Evolutionary conservation across 1,284 basidiomycete genomes (phyloP), one percentile per base, ranked within the genome.

Genomic region (Puccinia coronata): DNA sequence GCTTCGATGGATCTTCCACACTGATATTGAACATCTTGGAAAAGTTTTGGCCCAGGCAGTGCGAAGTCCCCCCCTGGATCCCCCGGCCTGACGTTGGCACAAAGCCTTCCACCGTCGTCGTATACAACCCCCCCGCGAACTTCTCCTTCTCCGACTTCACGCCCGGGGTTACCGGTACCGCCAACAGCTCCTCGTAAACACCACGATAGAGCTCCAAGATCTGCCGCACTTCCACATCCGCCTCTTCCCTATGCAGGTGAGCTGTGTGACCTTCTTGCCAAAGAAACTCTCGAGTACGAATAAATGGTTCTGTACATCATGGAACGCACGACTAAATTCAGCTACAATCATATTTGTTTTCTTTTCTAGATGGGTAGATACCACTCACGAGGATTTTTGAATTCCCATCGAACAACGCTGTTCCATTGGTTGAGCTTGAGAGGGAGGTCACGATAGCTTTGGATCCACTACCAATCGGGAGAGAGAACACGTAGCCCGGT

Each of bases 211-310:
- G 91, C 81, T 97, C 95, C 84, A 99, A 92, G 84, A 99, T 99
- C 83, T 96, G 90, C 65, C 90, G 90, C 16, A 99, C 96, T 88
- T 99, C 97, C 82, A 88, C 88, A 86, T 94, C 96, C 53, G 96
- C 96, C 87, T 97, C 95, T 18, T 89, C 86, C 87, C 95, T 92
- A 84, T 93, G 93, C 75, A 97, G 89, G 88, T 93, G 92, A 1
- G 96, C 97, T 6, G 97, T 98, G 89, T 99, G 96, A 67, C 96
- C 96, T 88, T 99, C 97, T 88, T 99, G 96, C 96, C 97, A 99
- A 49, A 99, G 89, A 90, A 98, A 99, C 88, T 99, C 96, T 85
- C 97, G 93, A 1, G 97, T 99, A 83, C 96, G 94, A 59, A 99
- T 90, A 92, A 99, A 99, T 1, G 96, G 96, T 88, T 99, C 91